Percentiles rank a stretch among this genome's conserved stretches.
Evolutionary conservation across 2,329 filamentous ascomycete species (phyloP).

Genomic region (Phaeoacremonium minimum): DNA sequence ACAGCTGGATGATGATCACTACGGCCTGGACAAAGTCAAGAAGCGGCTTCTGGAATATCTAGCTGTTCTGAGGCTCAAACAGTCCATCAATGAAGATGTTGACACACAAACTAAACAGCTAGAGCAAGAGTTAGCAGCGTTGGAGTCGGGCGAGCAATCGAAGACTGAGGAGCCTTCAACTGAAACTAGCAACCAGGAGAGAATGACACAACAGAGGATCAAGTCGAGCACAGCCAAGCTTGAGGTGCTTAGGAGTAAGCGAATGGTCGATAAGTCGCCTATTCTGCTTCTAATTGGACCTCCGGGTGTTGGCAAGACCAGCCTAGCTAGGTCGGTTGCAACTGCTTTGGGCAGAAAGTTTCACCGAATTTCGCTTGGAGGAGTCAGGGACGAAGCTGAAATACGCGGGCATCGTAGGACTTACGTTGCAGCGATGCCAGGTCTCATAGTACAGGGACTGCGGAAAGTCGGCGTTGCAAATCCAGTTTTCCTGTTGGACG

Average conservation of each 20-base stretch:
- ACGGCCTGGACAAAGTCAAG: slow-evolving; percentile 95
- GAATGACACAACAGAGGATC: slow-evolving; percentile 24
- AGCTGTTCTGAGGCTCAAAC: slow-evolving; percentile 92
- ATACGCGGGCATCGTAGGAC: slow-evolving; percentile 92
- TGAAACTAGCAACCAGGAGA: slow-evolving; percentile 7
- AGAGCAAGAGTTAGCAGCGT: slow-evolving; percentile 49
- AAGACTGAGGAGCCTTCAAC: slow-evolving; percentile 24
- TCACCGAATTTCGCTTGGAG: slow-evolving; percentile 92
- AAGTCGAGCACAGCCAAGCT: slow-evolving; percentile 57
- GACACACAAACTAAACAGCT: slow-evolving; percentile 71
- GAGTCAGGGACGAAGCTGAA: slow-evolving; percentile 93
- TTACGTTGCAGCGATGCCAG: slow-evolving; percentile 98
- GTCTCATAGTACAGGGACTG: slow-evolving; percentile 85
- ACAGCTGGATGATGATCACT: slow-evolving; percentile 94
- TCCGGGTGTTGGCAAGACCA: slow-evolving; percentile 94
- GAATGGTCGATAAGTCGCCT: slow-evolving; percentile 90
- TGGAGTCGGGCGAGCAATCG: slow-evolving; percentile 33
- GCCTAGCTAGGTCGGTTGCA: slow-evolving; percentile 87
- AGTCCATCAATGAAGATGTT: slow-evolving; percentile 79
- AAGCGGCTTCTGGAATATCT: slow-evolving; percentile 93
- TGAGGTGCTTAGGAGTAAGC: slow-evolving; percentile 72
- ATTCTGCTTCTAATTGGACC: slow-evolving; percentile 91
- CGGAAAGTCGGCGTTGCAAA: slow-evolving; percentile 96
- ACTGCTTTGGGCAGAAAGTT: slow-evolving; percentile 92
- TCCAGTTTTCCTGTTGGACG: slow-evolving; percentile 90